Conservation (phyloP, 1,284 basidiomycete species). For the Irpex rosettiformis region DNA sequence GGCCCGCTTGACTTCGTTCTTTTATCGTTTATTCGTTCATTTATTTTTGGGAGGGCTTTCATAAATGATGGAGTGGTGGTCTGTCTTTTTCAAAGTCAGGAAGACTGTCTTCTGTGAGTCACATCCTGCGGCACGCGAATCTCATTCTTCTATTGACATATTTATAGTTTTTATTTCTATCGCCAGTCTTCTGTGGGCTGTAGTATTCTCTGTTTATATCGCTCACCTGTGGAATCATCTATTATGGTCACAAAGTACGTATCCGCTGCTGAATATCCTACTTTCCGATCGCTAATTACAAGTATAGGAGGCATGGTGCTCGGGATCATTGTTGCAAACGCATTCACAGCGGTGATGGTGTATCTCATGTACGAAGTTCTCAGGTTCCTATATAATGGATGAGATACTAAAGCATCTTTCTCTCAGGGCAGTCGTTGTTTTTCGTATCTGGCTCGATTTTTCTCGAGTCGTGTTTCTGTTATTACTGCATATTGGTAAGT, state of each 20-base stretch:
- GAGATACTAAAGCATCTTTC: neutral
- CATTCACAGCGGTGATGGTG: constrained; percentile 37
- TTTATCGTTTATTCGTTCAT: constrained; percentile 15
- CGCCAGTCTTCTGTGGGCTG: constrained; percentile 35
- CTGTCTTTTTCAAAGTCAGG: constrained; percentile 28
- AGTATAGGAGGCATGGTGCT: constrained; percentile 36
- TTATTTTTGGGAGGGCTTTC: constrained; percentile 2
- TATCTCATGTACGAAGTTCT: constrained; percentile 42
- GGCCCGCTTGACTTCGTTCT: constrained; percentile 16
- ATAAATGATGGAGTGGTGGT: constrained; percentile 30
- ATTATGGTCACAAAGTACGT: constrained; percentile 36
- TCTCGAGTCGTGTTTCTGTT: constrained; percentile 36
- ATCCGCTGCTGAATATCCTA: neutral
- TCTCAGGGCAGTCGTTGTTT: constrained; percentile 43
- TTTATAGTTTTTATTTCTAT: constrained; percentile 37
- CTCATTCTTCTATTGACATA: constrained; percentile 4
- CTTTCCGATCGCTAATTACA: neutral
- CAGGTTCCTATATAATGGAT: neutral
- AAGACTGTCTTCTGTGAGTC: constrained; percentile 30
- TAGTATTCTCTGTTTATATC: constrained; percentile 37
- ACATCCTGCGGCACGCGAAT: neutral
- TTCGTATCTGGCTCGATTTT: constrained; percentile 41
- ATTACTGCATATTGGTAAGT: constrained; percentile 36
- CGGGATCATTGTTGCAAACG: constrained; percentile 33
- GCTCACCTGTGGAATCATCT: constrained; percentile 38